These are phyloP conservation scores for Echites panduratus DNA, from an alignment of 257 asterid genomes.

Conservation along the genomic window DNA sequence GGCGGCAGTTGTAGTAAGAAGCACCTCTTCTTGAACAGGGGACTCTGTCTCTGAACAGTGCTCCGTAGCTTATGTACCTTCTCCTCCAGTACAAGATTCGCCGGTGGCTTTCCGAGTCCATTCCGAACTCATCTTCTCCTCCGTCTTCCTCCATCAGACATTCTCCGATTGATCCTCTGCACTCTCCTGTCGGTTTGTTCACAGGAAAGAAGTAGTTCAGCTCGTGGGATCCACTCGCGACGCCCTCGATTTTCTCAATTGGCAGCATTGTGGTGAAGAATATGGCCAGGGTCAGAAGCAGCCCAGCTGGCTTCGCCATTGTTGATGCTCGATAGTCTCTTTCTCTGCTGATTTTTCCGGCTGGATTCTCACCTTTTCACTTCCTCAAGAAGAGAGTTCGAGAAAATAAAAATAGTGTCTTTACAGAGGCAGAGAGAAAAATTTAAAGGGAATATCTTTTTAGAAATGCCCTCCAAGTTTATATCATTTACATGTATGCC, in stretches of 20 bases:
- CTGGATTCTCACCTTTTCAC: background rate
- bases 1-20: slow-evolving; percentile 21
- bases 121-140: slow-evolving; percentile 24
- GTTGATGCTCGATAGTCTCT: background rate
- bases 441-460: background rate
- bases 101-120: slow-evolving; percentile 42
- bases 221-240: background rate
- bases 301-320: slow-evolving; percentile 9
- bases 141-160: slow-evolving; percentile 5
- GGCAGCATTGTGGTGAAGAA: background rate
- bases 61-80: slow-evolving; percentile 45
- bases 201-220: background rate
- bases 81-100: slow-evolving; percentile 32
- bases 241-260: too few species aligned
- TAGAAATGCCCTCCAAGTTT: background rate
- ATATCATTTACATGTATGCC: background rate
- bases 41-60: slow-evolving; percentile 31
- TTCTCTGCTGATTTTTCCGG: background rate
- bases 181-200: background rate
- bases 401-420: background rate
- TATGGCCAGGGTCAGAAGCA: slow-evolving; percentile 2
- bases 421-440: background rate
- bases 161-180: slow-evolving; percentile 6
- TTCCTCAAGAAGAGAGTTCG: background rate
- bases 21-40: slow-evolving; percentile 36